These are phyloP conservation scores for Colletotrichum godetiae DNA, from an alignment of 2,329 filamentous ascomycete genomes.

Conservation along the genomic window DNA sequence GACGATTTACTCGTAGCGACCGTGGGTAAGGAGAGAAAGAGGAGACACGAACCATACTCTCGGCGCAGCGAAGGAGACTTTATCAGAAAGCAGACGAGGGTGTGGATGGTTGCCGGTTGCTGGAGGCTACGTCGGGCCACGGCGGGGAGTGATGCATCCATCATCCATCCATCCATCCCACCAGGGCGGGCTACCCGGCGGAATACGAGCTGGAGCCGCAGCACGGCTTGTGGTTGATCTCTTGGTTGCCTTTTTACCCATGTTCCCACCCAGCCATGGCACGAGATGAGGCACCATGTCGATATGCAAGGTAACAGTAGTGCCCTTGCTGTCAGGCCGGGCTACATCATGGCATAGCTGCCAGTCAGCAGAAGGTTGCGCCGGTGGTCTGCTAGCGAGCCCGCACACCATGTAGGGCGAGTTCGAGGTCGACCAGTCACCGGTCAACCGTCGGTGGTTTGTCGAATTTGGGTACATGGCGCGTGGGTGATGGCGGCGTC, in stretches of 20 bases:
- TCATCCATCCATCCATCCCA: slow-evolving; percentile 39
- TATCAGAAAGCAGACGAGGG: slow-evolving; percentile 6
- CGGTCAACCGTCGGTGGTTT: slow-evolving; percentile 2
- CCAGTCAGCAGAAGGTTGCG: background rate
- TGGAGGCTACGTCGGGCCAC: background rate
- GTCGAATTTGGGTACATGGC: background rate
- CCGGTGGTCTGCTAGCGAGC: background rate
- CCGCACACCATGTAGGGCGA: background rate
- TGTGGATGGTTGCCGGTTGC: background rate
- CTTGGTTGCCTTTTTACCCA: background rate
- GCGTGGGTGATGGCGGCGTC: background rate
- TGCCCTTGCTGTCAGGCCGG: background rate
- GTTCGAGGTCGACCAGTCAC: background rate
- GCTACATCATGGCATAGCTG: slow-evolving; percentile 14
- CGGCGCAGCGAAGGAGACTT: background rate
- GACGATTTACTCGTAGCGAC: slow-evolving; percentile 1
- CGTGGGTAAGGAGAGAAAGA: slow-evolving; percentile 8
- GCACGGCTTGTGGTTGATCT: slow-evolving; percentile 19
- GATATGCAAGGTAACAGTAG: slow-evolving; percentile 3
- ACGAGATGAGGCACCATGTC: background rate
- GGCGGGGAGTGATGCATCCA: background rate
- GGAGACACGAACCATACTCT: background rate
- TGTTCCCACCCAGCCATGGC: background rate
- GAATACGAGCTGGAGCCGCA: slow-evolving; percentile 20
- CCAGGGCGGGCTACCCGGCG: background rate